Percentiles rank a stretch among this genome's conserved stretches.
Conservation (phyloP, 257 asterid species). For the Fraxinus excelsior region DNA sequence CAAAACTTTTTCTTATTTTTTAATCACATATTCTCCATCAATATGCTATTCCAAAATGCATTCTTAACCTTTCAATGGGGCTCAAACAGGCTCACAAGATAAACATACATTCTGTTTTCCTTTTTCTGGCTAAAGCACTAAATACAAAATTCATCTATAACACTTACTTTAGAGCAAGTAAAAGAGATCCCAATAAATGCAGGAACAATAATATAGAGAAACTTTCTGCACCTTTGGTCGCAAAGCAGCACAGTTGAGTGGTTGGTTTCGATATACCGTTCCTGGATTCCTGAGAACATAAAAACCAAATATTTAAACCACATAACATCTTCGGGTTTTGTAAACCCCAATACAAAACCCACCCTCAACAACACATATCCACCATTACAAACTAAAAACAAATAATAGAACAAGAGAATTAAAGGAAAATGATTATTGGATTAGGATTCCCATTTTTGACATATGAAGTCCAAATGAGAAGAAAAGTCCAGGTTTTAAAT, state of each 20-base stretch:
- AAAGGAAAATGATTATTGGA: not conserved
- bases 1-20: too few species aligned
- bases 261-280: constrained; percentile 31
- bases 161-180: not conserved
- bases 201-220: constrained; percentile 1
- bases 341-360: too few species aligned
- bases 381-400: not conserved
- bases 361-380: not conserved
- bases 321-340: not conserved
- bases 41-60: too few species aligned
- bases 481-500: not conserved
- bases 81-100: not conserved
- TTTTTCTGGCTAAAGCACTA: not conserved
- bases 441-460: not conserved
- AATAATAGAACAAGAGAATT: not conserved
- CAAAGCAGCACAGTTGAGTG: constrained; percentile 35
- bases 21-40: too few species aligned
- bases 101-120: not conserved
- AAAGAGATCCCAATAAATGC: constrained; percentile 17
- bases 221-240: constrained; percentile 39
- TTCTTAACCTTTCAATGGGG: too few species aligned
- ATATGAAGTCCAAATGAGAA: not conserved
- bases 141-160: not conserved
- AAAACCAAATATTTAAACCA: constrained; percentile 3
- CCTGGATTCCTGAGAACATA: constrained; percentile 30